A percentile compares a stretch with the other conserved stretches of the same genome.
phyloP scores from a whole-genome alignment of 495 filamentous ascomycete genomes.

The Penicillium flavigenum region DNA sequence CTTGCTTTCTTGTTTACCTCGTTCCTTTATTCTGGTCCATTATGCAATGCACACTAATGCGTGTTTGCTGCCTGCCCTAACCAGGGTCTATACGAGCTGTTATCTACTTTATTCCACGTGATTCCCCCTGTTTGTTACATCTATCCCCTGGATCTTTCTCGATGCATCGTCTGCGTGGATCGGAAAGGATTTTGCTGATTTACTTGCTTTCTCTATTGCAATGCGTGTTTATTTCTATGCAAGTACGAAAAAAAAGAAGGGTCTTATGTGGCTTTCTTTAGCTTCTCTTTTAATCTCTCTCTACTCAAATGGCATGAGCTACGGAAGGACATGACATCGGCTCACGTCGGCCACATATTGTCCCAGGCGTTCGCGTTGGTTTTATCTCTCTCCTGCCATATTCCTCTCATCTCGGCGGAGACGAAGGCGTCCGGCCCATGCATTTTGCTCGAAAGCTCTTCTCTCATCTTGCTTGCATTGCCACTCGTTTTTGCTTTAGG shows the following conservation, averaged over 20 bases:
- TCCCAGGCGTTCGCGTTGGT: slow-evolving; percentile 17
- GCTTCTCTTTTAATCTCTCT: slow-evolving; percentile 19
- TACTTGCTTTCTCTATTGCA: slow-evolving; percentile 20
- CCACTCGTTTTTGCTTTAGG: slow-evolving; percentile 6
- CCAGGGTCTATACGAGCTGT: slow-evolving; percentile 7
- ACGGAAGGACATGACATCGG: slow-evolving; percentile 23
- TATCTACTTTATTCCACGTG: slow-evolving; percentile 26
- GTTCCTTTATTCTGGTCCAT: slow-evolving; percentile 10
- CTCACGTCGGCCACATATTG: slow-evolving; percentile 12
- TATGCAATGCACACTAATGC: slow-evolving; percentile 10
- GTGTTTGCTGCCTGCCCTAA: slow-evolving; percentile 10
- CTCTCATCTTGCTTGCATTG: slow-evolving; percentile 11
- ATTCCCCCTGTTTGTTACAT: slow-evolving; percentile 31
- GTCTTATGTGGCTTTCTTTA: slow-evolving; percentile 19
- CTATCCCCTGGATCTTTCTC: slow-evolving; percentile 21
- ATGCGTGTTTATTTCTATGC: slow-evolving; percentile 19
- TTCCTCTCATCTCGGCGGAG: slow-evolving; percentile 12
- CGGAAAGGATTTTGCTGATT: slow-evolving; percentile 32
- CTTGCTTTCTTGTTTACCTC: slow-evolving; percentile 19
- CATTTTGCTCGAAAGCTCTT: slow-evolving; percentile 10
- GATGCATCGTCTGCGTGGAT: slow-evolving; percentile 32
- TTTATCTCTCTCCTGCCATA: slow-evolving; percentile 2
- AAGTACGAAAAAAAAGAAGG: slow-evolving; percentile 22
- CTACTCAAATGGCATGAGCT: slow-evolving; percentile 23
- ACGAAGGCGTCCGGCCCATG: slow-evolving; percentile 18